Base-by-base conservation (phyloP, 179 eudicot species). In the Beta lomatogona region DNA sequence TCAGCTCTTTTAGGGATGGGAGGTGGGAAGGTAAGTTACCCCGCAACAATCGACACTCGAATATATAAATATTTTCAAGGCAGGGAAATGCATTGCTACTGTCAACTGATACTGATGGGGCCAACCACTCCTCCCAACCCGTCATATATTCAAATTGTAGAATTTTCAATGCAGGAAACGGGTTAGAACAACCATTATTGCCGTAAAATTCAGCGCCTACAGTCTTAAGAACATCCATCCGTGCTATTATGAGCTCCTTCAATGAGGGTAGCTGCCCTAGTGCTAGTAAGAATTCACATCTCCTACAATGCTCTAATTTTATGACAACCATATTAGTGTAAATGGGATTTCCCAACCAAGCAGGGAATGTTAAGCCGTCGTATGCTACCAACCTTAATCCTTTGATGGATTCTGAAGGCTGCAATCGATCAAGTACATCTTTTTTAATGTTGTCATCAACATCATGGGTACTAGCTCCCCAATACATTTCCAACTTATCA, bases 161-260 rank as follows among this genome's bases (percentile, higher is more conserved):
- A 58, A 19, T 58, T 75, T 41, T 45, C 66, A 75, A 36, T 75
- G 77, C 4, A 57, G 77, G 77, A 58, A 75, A 75, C 10, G 53
- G 46, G 65, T 58, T 58, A 7, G 52, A 54, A 57, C 77, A 57
- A 57, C 77, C 25, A 36, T 1, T 1, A 28, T 36, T 36, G 3
- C 77, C 79, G 6, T 77, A 77, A 61, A 77, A 61, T 21, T 77
- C 71, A 63, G 18, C 41, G 63, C 71, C 79, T 64, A 77, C 5
- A 10, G 8, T 28, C 70, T 61, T 21, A 6, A 77, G n/a, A 46
- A 45, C 69, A 21, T 77, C 6, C 54, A 77, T 10, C 6, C 13
- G 10, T 48, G 5, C 58, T 46, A 61, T n/a, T 14, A 8, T 44
- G 45, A 77, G 58, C n/a, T 77, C 36, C 19, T 63, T 45, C 71